These are phyloP conservation scores for Epichloe uncinata DNA, from an alignment of 2,329 filamentous ascomycete genomes.

Conservation along the genomic window DNA sequence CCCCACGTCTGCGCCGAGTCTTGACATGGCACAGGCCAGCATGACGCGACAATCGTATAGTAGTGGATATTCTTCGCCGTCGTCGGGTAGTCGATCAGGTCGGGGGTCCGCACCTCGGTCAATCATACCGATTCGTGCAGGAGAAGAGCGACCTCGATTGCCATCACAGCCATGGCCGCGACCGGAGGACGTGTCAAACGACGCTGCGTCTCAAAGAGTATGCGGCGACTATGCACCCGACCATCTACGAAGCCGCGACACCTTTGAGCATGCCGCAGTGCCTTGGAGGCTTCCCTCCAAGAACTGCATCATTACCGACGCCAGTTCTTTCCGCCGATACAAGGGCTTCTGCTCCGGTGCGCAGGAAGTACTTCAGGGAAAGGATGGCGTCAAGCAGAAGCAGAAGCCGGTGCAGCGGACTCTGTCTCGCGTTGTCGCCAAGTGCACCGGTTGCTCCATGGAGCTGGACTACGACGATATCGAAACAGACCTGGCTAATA, in stretches of 20 bases:
- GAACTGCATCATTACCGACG: slow-evolving; percentile 28
- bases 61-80: slow-evolving; percentile 8
- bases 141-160: neutral
- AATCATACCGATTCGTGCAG: slow-evolving; percentile 6
- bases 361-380: slow-evolving; percentile 33
- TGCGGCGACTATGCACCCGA: slow-evolving; percentile 1
- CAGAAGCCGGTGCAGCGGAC: slow-evolving; percentile 30
- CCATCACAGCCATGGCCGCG: neutral
- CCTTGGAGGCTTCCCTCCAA: neutral
- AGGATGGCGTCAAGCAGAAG: slow-evolving; percentile 35
- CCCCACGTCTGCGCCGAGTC: neutral
- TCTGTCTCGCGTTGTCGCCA: slow-evolving; percentile 23
- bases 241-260: neutral
- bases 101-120: slow-evolving; percentile 4
- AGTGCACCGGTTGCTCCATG: slow-evolving; percentile 38
- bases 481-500: slow-evolving; percentile 35
- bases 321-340: slow-evolving; percentile 37
- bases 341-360: slow-evolving; percentile 44
- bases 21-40: slow-evolving; percentile 3
- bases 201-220: neutral
- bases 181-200: neutral
- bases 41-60: slow-evolving; percentile 7
- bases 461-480: slow-evolving; percentile 39
- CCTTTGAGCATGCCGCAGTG: neutral
- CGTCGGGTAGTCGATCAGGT: slow-evolving; percentile 5